phyloP scores from a whole-genome alignment of 148 eudicot species.

The Amaranthus palmeri region DNA sequence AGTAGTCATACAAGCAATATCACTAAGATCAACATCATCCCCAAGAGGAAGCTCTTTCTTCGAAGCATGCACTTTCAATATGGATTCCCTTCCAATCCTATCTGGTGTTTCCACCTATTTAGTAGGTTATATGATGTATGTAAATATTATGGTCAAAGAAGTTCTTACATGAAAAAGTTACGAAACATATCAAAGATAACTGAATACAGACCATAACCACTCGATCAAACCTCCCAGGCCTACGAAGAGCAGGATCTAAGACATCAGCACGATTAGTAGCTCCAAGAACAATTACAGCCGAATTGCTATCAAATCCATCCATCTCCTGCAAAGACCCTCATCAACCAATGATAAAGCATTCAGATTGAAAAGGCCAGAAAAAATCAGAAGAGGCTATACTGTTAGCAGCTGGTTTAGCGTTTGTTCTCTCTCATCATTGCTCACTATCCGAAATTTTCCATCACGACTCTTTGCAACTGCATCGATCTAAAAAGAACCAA shows the following conservation, averaged over 20 bases:
- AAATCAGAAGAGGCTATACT: constrained; percentile 30
- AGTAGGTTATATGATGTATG: constrained; percentile 13
- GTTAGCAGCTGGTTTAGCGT: constrained; percentile 92
- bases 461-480: constrained; percentile 98
- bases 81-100: constrained; percentile 88
- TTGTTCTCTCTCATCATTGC: constrained; percentile 97
- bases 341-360: constrained; percentile 6
- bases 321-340: constrained; percentile 66
- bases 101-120: constrained; percentile 92
- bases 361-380: not conserved
- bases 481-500: constrained; percentile 63
- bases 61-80: constrained; percentile 70
- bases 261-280: constrained; percentile 96
- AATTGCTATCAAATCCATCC: constrained; percentile 98
- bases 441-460: constrained; percentile 80
- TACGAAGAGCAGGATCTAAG: constrained; percentile 93
- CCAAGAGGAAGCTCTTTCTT: constrained; percentile 92
- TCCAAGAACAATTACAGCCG: constrained; percentile 96
- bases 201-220: constrained; percentile 63
- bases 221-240: constrained; percentile 94
- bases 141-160: constrained; percentile 5
- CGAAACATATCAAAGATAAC: not conserved
- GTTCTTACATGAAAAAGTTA: not conserved
- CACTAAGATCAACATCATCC: constrained; percentile 61
- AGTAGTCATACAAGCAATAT: constrained; percentile 88